A percentile compares a stretch with the other conserved stretches of the same genome.
These are phyloP conservation scores for Amphichorda felina DNA, from an alignment of 2,329 filamentous ascomycete species.

Conservation along the genomic window DNA sequence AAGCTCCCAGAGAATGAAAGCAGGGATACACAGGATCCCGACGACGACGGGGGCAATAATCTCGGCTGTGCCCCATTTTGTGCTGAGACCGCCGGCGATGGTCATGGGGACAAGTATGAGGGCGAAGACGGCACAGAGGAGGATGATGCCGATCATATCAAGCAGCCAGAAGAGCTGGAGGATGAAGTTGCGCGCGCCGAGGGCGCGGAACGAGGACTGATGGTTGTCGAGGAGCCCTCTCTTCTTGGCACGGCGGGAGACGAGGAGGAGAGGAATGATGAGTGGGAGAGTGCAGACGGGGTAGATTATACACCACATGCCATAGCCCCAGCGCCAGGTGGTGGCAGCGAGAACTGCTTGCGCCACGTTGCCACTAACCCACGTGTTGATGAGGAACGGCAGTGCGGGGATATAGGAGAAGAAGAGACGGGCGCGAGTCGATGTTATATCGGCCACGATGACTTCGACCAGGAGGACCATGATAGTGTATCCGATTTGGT, in stretches of 20 bases:
- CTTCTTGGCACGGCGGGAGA: slow-evolving; percentile 38
- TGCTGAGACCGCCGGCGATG: slow-evolving; percentile 28
- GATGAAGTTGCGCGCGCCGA: slow-evolving; percentile 18
- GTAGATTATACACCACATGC: slow-evolving; percentile 55
- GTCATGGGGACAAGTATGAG: slow-evolving; percentile 32
- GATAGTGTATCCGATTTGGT: slow-evolving; percentile 52
- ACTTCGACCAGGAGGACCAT: slow-evolving; percentile 51
- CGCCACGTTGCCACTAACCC: slow-evolving; percentile 48
- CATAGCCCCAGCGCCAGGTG: slow-evolving; percentile 50
- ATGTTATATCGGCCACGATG: slow-evolving; percentile 52
- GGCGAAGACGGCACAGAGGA: slow-evolving; percentile 32
- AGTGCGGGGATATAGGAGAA: slow-evolving; percentile 52
- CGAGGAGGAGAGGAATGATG: slow-evolving; percentile 36
- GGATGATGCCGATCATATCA: slow-evolving; percentile 30
- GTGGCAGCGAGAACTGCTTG: slow-evolving; percentile 32
- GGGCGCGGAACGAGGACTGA: slow-evolving; percentile 16
- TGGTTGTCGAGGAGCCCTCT: slow-evolving; percentile 30
- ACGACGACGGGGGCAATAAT: slow-evolving; percentile 32
- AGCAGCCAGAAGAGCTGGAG: slow-evolving; percentile 33
- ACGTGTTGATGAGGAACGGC: slow-evolving; percentile 53
- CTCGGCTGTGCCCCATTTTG: slow-evolving; percentile 23
- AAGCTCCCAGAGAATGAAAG: slow-evolving; percentile 37
- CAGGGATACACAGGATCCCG: slow-evolving; percentile 33
- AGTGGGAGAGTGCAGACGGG: slow-evolving; percentile 45
- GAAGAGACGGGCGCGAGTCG: slow-evolving; percentile 47